Evolutionary conservation across 2,329 filamentous ascomycete genomes (phyloP), one percentile per base, ranked within the genome.

Genomic region (Cladosporium oxysporum): DNA sequence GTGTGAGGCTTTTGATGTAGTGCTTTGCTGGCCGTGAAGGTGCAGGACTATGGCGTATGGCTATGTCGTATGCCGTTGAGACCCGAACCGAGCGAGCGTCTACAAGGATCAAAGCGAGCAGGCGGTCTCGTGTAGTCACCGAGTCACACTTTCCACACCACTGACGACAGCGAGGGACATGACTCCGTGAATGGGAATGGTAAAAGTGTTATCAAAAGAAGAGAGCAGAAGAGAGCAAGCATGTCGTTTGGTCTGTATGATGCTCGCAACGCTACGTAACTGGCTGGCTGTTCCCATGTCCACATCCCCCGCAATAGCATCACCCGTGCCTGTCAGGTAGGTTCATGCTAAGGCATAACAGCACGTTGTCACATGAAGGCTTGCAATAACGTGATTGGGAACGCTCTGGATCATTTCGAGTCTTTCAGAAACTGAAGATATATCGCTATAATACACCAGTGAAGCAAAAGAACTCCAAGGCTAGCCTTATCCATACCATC

Each of bases 1-100:
- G n/a, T 5, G 29, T 21, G 52, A 55, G 52, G 52, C 52, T 21
- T 33, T 8, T n/a, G 16, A 33, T 55, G 55, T 26, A 26, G 55
- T 41, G 57, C 3, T 59, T 28, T 55, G 57, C 23, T 41, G 35
- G 37, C 21, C 23, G 57, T 2, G 26, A 59, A 41, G 55, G n/a
- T 16, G 33, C 41, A 47, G 57, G 23, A 41, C n/a, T 59, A 59
- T 59, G 57, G 57, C 57, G 57, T 59, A 59, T 41, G 23, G 37
- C 35, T 47, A 31, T 59, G 33, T 18, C n/a, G 33, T 47, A 41
- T 59, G 57, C 37, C 57, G 57, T 59, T 37, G 55, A 26, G 33
- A 47, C 57, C 57, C 57, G 57, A 47, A 47, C 33, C 57, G 37
- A 59, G 57, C 57, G 37, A 59, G 57, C 23, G 55, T 58, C 55